Conservation (phyloP, 2,329 filamentous ascomycete genomes). For the Dendryphion nanum region DNA sequence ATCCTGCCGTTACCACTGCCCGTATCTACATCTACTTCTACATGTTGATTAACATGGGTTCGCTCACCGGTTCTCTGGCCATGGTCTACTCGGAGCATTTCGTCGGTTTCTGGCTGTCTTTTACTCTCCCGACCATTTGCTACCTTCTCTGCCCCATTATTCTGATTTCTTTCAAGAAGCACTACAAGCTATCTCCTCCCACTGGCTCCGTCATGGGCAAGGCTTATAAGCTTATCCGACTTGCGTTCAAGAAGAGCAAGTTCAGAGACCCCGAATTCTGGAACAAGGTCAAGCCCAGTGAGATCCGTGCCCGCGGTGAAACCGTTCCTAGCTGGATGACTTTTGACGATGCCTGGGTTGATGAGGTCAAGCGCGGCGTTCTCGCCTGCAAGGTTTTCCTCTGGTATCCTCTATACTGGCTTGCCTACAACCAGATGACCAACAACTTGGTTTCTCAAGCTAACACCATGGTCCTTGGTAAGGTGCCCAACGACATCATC, state of each 20-base stretch:
- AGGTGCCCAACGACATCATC: conserved; percentile 75
- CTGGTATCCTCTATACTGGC: conserved; percentile 57
- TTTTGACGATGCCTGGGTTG: conserved; percentile 77
- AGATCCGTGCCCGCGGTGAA: conserved; percentile 35
- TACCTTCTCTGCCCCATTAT: conserved; percentile 61
- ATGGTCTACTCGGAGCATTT: conserved; percentile 41
- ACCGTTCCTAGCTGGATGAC: conserved; percentile 69
- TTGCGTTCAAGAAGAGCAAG: conserved; percentile 39
- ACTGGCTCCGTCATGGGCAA: conserved; percentile 70
- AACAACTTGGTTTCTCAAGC: conserved; percentile 69
- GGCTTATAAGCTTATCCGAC: conserved; percentile 63
- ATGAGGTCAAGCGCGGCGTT: conserved; percentile 67
- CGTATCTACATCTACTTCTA: conserved; percentile 54
- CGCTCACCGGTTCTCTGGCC: conserved; percentile 32
- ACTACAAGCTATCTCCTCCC: conserved; percentile 62
- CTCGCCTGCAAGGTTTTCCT: conserved; percentile 44
- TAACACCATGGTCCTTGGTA: conserved; percentile 64
- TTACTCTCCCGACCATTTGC: conserved; percentile 63
- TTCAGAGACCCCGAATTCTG: conserved; percentile 55
- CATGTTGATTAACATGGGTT: conserved; percentile 39
- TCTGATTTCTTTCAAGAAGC: conserved; percentile 58
- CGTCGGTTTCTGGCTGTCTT: conserved; percentile 73
- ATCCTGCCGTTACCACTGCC: conserved; percentile 65
- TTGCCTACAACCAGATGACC: conserved; percentile 56
- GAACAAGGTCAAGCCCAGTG: conserved; percentile 63